Evolutionary conservation across 768 basidiomycete genomes (phyloP), one percentile per base, ranked within the genome.

Genomic region (Mycena latifolia): DNA sequence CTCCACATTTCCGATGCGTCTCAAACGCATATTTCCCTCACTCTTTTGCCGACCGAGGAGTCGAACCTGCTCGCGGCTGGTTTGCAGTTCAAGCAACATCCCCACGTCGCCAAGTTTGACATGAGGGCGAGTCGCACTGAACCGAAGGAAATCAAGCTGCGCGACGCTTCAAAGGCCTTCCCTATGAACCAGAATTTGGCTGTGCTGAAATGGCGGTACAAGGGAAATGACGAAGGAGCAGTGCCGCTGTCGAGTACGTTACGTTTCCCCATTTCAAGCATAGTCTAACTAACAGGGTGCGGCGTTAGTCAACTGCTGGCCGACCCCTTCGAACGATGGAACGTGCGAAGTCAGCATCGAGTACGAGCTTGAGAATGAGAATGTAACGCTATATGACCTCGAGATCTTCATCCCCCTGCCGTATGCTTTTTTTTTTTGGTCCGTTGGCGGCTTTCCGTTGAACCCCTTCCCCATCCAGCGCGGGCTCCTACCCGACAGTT

Each of bases 271-370:
- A 37, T 57, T 18, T 14, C 15, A 14, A 17, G 15, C 37, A 31
- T 20, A 31, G 25, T 22, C 58, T 37, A 24, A 20, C 50, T 45
- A n/a, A 33, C 53, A 45, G 28, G 22, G 9, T 29, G 29, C 29
- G n/a, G n/a, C n/a, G n/a, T 56, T 67, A 96, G 96, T 99, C 77
- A 99, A 95, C 75, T 96, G 95, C 79, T 99, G 96, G 96, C 98
- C 96, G 15, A 91, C 95, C 15, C 92, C 94, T 8, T 90, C 93
- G 41, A 94, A 94, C 71, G 92, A 95, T 66, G 95, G 95, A n/a
- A 92, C 91, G 1, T 93, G 91, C 70, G 95, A 97, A 69, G 94
- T 99, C 65, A 96, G 93, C 78, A 94, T 99, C 67, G 98, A 98
- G 78, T 98, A 98, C 75, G 96, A 99, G 76, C 91, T 99, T 50